Percentiles rank a stretch among this genome's conserved stretches.
Conservation (phyloP, 2,329 filamentous ascomycete species). For the Colletotrichum godetiae region DNA sequence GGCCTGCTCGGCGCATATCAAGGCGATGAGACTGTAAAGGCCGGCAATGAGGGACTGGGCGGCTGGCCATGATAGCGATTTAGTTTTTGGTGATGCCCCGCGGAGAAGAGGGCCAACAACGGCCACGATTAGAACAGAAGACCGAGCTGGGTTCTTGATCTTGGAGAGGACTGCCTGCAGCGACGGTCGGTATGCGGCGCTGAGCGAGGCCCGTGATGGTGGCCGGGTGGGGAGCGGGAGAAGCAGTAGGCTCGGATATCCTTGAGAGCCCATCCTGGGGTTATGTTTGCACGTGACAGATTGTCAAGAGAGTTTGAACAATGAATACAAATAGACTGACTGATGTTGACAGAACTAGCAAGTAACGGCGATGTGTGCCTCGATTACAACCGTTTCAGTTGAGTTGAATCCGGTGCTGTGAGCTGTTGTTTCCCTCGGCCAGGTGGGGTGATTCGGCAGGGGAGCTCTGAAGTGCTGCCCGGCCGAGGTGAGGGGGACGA, state of each 20-base stretch:
- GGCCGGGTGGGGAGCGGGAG: slow-evolving; percentile 72
- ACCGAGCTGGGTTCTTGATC: slow-evolving; percentile 52
- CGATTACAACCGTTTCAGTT: too few species aligned
- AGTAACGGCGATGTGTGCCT: background rate
- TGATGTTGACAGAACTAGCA: background rate
- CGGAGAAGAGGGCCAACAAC: slow-evolving; percentile 72
- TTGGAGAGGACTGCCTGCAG: slow-evolving; percentile 65
- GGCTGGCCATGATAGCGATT: slow-evolving; percentile 71
- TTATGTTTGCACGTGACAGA: background rate
- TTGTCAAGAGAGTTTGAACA: background rate
- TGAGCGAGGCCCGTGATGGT: slow-evolving; percentile 61
- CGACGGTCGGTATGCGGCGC: slow-evolving; percentile 69
- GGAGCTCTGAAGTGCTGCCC: background rate
- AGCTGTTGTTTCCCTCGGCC: background rate
- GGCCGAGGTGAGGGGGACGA: background rate
- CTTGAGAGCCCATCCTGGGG: slow-evolving; percentile 19
- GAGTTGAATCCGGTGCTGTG: background rate
- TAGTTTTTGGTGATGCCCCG: slow-evolving; percentile 58
- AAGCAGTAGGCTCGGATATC: slow-evolving; percentile 66
- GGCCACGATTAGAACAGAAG: slow-evolving; percentile 62
- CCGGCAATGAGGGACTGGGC: slow-evolving; percentile 80
- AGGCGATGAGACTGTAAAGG: slow-evolving; percentile 81
- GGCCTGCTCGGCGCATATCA: slow-evolving; percentile 73
- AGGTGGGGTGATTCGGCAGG: background rate
- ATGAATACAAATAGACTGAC: background rate